Conservation (phyloP, 176 grass and related monocot species). For the Otatea glauca region DNA sequence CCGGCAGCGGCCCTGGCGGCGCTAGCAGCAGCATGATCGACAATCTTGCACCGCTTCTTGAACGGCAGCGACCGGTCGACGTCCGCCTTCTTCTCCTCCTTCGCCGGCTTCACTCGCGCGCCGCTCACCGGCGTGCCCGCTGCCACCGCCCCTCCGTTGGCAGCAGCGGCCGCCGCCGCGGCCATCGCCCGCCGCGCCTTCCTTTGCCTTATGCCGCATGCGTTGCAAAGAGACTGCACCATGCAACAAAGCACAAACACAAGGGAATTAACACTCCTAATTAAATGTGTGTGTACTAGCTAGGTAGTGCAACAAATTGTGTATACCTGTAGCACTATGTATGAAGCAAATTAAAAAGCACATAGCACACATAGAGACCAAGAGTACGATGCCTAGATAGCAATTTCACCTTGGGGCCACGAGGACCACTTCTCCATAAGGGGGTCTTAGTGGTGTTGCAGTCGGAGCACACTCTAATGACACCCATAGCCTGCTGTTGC, state of each 20-base stretch:
- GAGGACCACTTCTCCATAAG: constrained; percentile 92
- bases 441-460: constrained; percentile 97
- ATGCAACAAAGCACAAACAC: constrained; percentile 13
- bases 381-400: constrained; percentile 17
- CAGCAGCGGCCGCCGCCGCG: constrained; percentile 4
- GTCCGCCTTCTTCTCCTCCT: constrained; percentile 66
- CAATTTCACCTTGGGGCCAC: constrained; percentile 82
- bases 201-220: constrained; percentile 96
- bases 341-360: constrained; percentile 24
- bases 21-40: constrained; percentile 14
- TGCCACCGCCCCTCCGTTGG: constrained; percentile 17
- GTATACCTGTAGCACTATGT: neutral
- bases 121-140: neutral
- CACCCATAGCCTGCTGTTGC: constrained; percentile 49
- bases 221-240: constrained; percentile 97
- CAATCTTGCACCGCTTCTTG: constrained; percentile 95
- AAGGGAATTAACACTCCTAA: constrained; percentile 13
- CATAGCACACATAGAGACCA: constrained; percentile 13
- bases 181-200: constrained; percentile 84
- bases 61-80: constrained; percentile 77
- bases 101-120: constrained; percentile 44
- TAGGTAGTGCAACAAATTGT: neutral
- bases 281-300: neutral
- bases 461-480: constrained; percentile 89
- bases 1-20: neutral